A percentile compares a stretch with the other conserved stretches of the same genome.
phyloP scores from a whole-genome alignment of 2,329 filamentous ascomycete genomes.

The Berkeleyomyces basicola region DNA sequence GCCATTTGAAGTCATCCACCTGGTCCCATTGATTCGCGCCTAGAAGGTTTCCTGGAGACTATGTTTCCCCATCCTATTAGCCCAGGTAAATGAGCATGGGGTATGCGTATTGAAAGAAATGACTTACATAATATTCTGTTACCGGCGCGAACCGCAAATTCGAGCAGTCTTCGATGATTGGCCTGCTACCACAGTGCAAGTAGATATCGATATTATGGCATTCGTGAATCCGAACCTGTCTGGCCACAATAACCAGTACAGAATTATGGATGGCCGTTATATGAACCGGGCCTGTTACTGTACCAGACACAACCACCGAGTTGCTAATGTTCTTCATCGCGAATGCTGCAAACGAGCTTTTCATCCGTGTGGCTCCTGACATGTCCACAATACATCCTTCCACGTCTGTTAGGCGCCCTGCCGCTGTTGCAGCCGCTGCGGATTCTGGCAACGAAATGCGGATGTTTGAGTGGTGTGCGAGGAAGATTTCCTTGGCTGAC shows the following conservation, averaged over 20 bases:
- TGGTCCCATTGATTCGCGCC: conserved; percentile 63
- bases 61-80: conserved; percentile 3
- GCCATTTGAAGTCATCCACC: conserved; percentile 96
- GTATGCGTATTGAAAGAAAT: neutral
- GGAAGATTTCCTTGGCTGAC: conserved; percentile 40
- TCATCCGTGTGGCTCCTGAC: conserved; percentile 41
- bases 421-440: conserved; percentile 52
- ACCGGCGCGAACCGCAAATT: conserved; percentile 64
- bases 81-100: neutral
- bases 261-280: conserved; percentile 59
- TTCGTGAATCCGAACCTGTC: conserved; percentile 89
- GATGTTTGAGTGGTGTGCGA: conserved; percentile 48
- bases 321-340: conserved; percentile 50
- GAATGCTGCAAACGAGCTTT: conserved; percentile 51
- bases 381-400: conserved; percentile 63
- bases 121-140: conserved; percentile 46
- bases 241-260: conserved; percentile 59
- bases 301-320: conserved; percentile 62
- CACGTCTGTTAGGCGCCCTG: conserved; percentile 56
- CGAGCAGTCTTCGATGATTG: conserved; percentile 83
- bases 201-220: conserved; percentile 71
- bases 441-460: conserved; percentile 64
- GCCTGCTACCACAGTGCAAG: conserved; percentile 62
- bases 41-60: conserved; percentile 5
- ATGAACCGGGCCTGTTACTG: conserved; percentile 65